Evolutionary conservation across 2,329 filamentous ascomycete species (phyloP).

Genomic region (Cladophialophora chaetospira): DNA sequence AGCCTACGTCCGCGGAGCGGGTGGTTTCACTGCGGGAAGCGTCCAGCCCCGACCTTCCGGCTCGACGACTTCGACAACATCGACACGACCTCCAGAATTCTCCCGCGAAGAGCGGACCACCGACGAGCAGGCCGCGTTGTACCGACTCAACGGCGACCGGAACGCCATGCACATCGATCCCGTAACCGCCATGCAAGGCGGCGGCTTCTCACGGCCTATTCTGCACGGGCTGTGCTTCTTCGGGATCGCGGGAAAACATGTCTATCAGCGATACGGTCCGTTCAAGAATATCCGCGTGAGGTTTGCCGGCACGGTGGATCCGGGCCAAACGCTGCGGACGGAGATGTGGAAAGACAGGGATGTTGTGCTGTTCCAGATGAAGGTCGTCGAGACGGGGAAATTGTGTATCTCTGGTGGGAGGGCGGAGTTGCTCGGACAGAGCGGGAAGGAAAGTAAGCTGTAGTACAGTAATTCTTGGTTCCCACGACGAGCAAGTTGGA

Average conservation of each 20-base stretch:
- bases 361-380: not conserved
- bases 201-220: conserved; percentile 91
- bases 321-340: conserved; percentile 71
- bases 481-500: too few relatives aligned
- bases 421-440: not conserved
- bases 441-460: too few relatives aligned
- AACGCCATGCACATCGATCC: conserved; percentile 97
- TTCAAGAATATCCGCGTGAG: conserved; percentile 91
- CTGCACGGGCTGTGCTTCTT: conserved; percentile 94
- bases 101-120: conserved; percentile 82
- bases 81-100: conserved; percentile 73
- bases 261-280: conserved; percentile 77
- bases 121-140: conserved; percentile 88
- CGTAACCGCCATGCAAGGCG: conserved; percentile 83
- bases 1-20: conserved; percentile 84
- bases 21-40: conserved; percentile 72
- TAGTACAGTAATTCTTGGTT: too few relatives aligned
- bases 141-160: conserved; percentile 89
- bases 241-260: conserved; percentile 85
- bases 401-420: not conserved
- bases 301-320: conserved; percentile 80
- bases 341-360: conserved; percentile 78
- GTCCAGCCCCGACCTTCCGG: conserved; percentile 39
- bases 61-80: conserved; percentile 71
- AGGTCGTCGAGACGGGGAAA: not conserved